These are phyloP conservation scores for Nannochloris sp. DNA, from an alignment of 139 green algal species.

Conservation along the genomic window DNA sequence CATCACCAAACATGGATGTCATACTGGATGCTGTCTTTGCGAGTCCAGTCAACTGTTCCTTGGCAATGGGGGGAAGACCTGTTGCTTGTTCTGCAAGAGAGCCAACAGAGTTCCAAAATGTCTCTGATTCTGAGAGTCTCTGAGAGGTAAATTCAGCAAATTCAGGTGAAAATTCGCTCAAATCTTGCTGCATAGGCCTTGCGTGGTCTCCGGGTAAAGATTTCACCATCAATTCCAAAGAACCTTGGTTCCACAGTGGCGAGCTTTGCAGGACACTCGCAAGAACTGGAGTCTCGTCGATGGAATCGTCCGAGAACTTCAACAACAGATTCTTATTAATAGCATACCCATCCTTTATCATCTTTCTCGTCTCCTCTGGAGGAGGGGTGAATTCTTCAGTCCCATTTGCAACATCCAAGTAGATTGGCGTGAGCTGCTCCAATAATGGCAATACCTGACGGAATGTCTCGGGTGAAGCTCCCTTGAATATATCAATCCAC, in stretches of 20 bases:
- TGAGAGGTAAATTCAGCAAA: conserved; percentile 17
- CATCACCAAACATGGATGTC: conserved; percentile 6
- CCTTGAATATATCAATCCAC: conserved; percentile 28
- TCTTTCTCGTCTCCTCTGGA: conserved; percentile 53
- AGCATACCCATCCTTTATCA: conserved; percentile 45
- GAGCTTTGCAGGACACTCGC: conserved; percentile 45
- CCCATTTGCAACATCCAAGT: conserved; percentile 67
- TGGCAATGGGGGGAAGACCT: conserved; percentile 2
- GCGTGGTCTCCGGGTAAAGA: conserved; percentile 74
- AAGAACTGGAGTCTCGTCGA: conserved; percentile 78
- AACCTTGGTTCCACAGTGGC: not conserved
- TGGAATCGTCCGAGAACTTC: conserved; percentile 73
- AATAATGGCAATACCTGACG: conserved; percentile 72
- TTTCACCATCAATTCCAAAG: conserved; percentile 63
- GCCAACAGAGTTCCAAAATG: conserved; percentile 22
- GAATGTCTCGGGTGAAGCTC: conserved; percentile 2
- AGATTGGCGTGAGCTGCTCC: conserved; percentile 81
- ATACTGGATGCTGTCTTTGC: conserved; percentile 11
- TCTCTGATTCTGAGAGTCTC: conserved; percentile 15
- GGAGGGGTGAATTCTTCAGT: conserved; percentile 67
- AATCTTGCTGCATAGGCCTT: conserved; percentile 64
- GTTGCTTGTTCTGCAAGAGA: conserved; percentile 18
- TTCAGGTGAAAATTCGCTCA: conserved; percentile 27
- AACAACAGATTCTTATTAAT: conserved; percentile 80
- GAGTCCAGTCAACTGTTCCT: conserved; percentile 11